These are phyloP conservation scores for Fusarium sp. DNA, from an alignment of 2,329 filamentous ascomycete species.

Conservation along the genomic window DNA sequence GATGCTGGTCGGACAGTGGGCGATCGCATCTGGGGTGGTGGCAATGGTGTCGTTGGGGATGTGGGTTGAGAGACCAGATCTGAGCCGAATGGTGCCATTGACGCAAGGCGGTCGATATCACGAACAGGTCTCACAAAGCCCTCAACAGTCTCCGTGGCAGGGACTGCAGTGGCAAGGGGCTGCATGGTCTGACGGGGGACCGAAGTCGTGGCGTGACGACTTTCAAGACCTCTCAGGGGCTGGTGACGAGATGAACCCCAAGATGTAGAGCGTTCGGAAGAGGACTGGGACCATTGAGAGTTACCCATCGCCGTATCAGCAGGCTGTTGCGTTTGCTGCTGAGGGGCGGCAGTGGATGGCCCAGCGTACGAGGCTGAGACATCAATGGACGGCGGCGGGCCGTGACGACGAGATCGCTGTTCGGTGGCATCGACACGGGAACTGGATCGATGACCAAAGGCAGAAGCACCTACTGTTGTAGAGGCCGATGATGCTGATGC, in stretches of 20 bases:
- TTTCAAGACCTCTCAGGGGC: conserved; percentile 65
- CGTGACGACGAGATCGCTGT: conserved; percentile 77
- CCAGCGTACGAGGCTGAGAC: conserved; percentile 60
- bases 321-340: conserved; percentile 34
- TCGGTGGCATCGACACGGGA: conserved; percentile 68
- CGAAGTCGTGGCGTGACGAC: conserved; percentile 62
- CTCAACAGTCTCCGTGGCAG: conserved; percentile 76
- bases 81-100: conserved; percentile 79
- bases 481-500: conserved; percentile 50
- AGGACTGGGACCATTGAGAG: conserved; percentile 40
- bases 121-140: conserved; percentile 84
- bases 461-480: conserved; percentile 18
- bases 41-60: conserved; percentile 87
- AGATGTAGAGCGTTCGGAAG: conserved; percentile 42
- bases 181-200: conserved; percentile 65
- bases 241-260: conserved; percentile 59
- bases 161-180: conserved; percentile 74
- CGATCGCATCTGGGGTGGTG: conserved; percentile 70
- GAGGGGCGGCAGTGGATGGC: conserved; percentile 50
- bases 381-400: conserved; percentile 79
- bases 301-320: conserved; percentile 42
- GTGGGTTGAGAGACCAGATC: conserved; percentile 89
- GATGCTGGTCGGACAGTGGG: conserved; percentile 67
- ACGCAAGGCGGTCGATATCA: conserved; percentile 84
- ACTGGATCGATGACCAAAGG: conserved; percentile 65